A percentile compares a stretch with the other conserved stretches of the same genome.
Conservation (phyloP, 1,284 basidiomycete species). For the Puccinia coronata region DNA sequence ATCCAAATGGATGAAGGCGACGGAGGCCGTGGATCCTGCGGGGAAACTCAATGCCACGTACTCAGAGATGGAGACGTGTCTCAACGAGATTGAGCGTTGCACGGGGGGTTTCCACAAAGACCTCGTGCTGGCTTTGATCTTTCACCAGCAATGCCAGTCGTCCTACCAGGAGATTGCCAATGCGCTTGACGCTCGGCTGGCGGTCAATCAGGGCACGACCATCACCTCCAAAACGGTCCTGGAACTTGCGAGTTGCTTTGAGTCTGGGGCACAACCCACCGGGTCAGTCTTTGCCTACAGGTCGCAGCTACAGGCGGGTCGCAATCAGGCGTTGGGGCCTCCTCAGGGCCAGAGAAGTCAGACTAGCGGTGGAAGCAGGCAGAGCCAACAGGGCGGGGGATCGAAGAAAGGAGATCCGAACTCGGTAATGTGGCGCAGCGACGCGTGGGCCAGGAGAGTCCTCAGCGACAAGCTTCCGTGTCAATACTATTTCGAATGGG, state of each 20-base stretch:
- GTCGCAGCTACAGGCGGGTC: too few relatives aligned
- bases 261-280: not conserved
- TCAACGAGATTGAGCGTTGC: not conserved
- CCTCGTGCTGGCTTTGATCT: not conserved
- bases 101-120: not conserved
- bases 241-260: not conserved
- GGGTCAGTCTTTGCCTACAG: not conserved
- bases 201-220: not conserved
- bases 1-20: too few relatives aligned
- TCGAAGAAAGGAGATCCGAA: too few relatives aligned
- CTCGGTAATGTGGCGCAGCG: not conserved
- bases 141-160: not conserved
- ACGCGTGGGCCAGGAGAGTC: not conserved
- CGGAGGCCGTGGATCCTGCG: too few relatives aligned
- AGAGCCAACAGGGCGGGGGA: not conserved
- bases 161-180: too few relatives aligned
- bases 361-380: too few relatives aligned
- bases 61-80: not conserved
- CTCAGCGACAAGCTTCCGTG: not conserved
- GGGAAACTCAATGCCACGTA: not conserved
- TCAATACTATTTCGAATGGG: constrained; percentile 1
- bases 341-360: too few relatives aligned
- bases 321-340: not conserved
- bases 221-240: not conserved
- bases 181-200: not conserved